Conservation (phyloP, 306 rosid genomes). For the Echinosophora koreensis region DNA sequence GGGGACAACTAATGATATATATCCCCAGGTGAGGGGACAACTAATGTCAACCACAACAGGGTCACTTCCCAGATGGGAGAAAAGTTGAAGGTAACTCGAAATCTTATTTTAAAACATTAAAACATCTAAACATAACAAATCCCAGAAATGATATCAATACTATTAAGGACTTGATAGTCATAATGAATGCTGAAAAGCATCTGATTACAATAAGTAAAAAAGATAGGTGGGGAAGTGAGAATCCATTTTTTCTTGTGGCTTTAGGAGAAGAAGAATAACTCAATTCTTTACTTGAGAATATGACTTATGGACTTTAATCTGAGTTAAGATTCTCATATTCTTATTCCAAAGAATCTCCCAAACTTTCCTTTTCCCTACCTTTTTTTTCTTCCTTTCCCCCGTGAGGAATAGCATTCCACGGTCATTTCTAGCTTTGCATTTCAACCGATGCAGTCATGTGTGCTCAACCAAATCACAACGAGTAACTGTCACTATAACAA, state of each 20-base stretch:
- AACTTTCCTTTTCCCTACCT: slow-evolving; percentile 48
- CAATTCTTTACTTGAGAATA: slow-evolving; percentile 91
- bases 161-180: slow-evolving; percentile 46
- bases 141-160: slow-evolving; percentile 40
- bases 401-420: slow-evolving; percentile 94
- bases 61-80: slow-evolving; percentile 40
- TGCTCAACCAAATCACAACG: slow-evolving; percentile 57
- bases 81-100: slow-evolving; percentile 42
- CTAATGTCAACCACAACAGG: slow-evolving; percentile 45
- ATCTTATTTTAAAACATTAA: slow-evolving; percentile 45
- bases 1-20: slow-evolving; percentile 3
- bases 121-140: slow-evolving; percentile 56
- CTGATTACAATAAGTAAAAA: slow-evolving; percentile 59
- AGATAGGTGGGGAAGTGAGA: slow-evolving; percentile 76
- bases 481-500: slow-evolving; percentile 33
- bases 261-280: slow-evolving; percentile 69
- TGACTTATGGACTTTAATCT: slow-evolving; percentile 67
- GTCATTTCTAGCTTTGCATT: slow-evolving; percentile 88
- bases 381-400: slow-evolving; percentile 48
- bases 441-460: slow-evolving; percentile 60
- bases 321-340: slow-evolving; percentile 82
- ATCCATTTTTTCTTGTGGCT: slow-evolving; percentile 98
- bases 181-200: slow-evolving; percentile 58
- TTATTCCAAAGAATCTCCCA: slow-evolving; percentile 71
- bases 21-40: slow-evolving; percentile 35